Conservation (phyloP, 2,329 filamentous ascomycete species). For the Aureobasidium sp. region DNA sequence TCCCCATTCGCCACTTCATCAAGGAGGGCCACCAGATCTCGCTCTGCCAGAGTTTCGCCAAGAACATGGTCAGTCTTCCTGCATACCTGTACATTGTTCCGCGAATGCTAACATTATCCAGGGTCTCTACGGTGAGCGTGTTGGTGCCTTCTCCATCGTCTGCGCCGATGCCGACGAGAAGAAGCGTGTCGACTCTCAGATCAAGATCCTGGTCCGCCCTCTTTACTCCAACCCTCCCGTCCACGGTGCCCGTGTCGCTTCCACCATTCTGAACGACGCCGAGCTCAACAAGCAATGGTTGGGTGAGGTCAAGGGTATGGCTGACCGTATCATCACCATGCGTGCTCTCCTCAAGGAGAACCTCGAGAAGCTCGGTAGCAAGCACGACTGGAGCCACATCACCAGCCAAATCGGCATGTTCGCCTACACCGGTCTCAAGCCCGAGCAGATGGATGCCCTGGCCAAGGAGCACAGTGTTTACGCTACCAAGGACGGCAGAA, state of each 20-base stretch:
- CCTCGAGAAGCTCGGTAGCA: conserved; percentile 87
- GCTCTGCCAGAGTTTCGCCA: conserved; percentile 90
- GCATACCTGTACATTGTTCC: not conserved
- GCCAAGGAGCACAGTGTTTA: conserved; percentile 97
- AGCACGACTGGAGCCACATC: conserved; percentile 98
- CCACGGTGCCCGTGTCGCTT: conserved; percentile 89
- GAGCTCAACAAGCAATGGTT: conserved; percentile 90
- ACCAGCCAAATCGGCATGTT: conserved; percentile 99
- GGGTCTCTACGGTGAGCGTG: conserved; percentile 97
- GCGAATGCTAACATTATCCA: conserved; percentile 27
- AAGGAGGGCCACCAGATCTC: conserved; percentile 81
- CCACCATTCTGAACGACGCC: conserved; percentile 80
- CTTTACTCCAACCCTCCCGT: conserved; percentile 98
- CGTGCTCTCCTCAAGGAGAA: conserved; percentile 88
- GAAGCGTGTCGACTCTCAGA: conserved; percentile 90
- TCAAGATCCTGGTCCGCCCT: conserved; percentile 96
- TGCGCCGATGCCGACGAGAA: conserved; percentile 79
- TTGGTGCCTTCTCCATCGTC: conserved; percentile 91
- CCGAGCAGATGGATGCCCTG: conserved; percentile 83
- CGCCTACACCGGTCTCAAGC: conserved; percentile 86
- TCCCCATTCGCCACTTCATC: conserved; percentile 87
- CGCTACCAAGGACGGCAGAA: conserved; percentile 84
- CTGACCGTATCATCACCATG: conserved; percentile 98
- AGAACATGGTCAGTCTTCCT: conserved; percentile 74
- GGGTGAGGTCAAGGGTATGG: conserved; percentile 95